A percentile compares a stretch with the other conserved stretches of the same genome.
Evolutionary conservation across 164 flowering plant genomes (phyloP).

Genomic region (Vitis vinifera): ASM3070453v1 NC_081823.1:19986501-19987000

Average conservation of each 20-base stretch:
- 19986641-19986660: neutral
- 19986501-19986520: neutral
- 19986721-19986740: neutral
- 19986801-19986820: no score
- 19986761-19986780: no score
- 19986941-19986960: no score
- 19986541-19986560: neutral
- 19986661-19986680: neutral
- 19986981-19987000: no score
- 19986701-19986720: neutral
- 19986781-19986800: no score
- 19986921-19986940: no score
- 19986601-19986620: neutral
- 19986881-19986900: no score
- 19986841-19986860: slow-evolving; percentile 43
- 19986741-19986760: neutral
- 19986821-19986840: neutral
- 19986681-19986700: neutral
- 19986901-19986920: no score
- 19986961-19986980: no score
- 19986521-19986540: neutral
- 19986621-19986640: neutral
- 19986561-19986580: no score
- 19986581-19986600: no score
- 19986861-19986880: neutral